Percentiles rank a stretch among this genome's conserved stretches.
phyloP scores from a whole-genome alignment of 495 filamentous ascomycete genomes.

The Margaritispora aquatica region DNA sequence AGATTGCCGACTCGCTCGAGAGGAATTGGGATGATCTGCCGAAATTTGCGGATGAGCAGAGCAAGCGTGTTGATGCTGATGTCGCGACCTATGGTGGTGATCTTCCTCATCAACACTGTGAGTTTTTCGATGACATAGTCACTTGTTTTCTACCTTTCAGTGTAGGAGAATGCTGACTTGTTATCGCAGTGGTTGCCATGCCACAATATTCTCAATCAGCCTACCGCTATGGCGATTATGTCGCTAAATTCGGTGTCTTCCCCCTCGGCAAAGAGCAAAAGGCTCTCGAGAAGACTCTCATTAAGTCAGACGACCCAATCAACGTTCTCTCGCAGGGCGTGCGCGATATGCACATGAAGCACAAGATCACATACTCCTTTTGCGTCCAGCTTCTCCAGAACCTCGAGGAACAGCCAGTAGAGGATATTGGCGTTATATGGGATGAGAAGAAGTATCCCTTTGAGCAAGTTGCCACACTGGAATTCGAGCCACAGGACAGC shows the following conservation, averaged over 20 bases:
- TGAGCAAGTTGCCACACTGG: slow-evolving; percentile 36
- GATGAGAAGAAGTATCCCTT: slow-evolving; percentile 41
- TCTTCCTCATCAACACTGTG: slow-evolving; percentile 6
- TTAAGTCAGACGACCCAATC: slow-evolving; percentile 3
- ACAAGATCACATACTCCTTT: slow-evolving; percentile 39
- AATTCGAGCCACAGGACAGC: slow-evolving; percentile 37
- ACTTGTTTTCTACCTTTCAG: background rate
- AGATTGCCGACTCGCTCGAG: slow-evolving; percentile 37
- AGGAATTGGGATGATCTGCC: slow-evolving; percentile 31
- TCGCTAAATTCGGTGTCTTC: slow-evolving; percentile 71
- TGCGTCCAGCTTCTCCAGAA: slow-evolving; percentile 38
- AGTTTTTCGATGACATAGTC: too few species aligned
- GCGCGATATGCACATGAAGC: slow-evolving; percentile 32
- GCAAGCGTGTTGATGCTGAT: slow-evolving; percentile 31
- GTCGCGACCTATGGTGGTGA: slow-evolving; percentile 10
- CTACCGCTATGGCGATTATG: slow-evolving; percentile 67
- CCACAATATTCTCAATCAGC: slow-evolving; percentile 62
- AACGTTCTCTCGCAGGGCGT: slow-evolving; percentile 36
- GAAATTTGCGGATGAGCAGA: slow-evolving; percentile 33
- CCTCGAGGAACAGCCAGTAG: slow-evolving; percentile 40
- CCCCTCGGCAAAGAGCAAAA: background rate
- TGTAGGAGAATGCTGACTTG: background rate
- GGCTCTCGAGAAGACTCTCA: background rate
- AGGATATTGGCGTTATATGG: slow-evolving; percentile 39
- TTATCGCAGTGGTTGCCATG: slow-evolving; percentile 1